Base-by-base conservation (phyloP, 768 basidiomycete genomes). In the Hydnum rufescens region DNA sequence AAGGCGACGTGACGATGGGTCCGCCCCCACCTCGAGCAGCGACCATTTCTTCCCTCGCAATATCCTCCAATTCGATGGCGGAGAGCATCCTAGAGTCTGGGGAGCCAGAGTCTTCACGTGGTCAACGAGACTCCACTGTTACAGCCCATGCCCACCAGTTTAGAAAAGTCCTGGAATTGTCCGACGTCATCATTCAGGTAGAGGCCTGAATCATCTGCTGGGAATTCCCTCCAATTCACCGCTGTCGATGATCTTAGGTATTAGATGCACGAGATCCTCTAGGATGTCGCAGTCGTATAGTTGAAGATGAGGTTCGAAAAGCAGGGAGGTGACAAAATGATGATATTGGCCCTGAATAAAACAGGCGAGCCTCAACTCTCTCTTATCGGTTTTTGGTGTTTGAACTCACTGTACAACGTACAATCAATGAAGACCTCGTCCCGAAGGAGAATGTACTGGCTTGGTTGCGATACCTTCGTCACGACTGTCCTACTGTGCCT, bases 311-410 rank as follows among this genome's bases (percentile, higher is more conserved):
- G 63, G 89, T 95, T 0, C 70, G 83, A 43, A 70, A 86, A 57
- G 42, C 72, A n/a, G 84, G 32, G 89, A 92, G 62, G 69, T 23
- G 85, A 93, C 4, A 99, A 99, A 70, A 84, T 78, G 62, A 68
- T 97, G 29, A 78, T 99, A 2, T 87, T 89, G 51, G 87, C 96
- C 2, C 64, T 99, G n/a, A 97, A 96, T 65, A 96, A 99, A 68
- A 83, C 95, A 54, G 93, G 93, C 89, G 55, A 53, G 79, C 66
- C 25, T 16, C 8, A 13, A 22, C 47, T 26, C 53, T 42, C 29
- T 32, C 31, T 25, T 47, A 16, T 52, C 23, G 49, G 2, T 47
- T 36, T 22, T 39, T 52, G 18, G 46, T 22, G 22, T n/a, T 51
- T 8, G 42, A 26, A 43, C 30, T 34, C 32, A 18, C 29, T 34